Evolutionary conservation across 225 moss, liverwort and hornwort species (phyloP), one percentile per base, ranked within the genome.

Genomic region (Bryum argenteum): DNA sequence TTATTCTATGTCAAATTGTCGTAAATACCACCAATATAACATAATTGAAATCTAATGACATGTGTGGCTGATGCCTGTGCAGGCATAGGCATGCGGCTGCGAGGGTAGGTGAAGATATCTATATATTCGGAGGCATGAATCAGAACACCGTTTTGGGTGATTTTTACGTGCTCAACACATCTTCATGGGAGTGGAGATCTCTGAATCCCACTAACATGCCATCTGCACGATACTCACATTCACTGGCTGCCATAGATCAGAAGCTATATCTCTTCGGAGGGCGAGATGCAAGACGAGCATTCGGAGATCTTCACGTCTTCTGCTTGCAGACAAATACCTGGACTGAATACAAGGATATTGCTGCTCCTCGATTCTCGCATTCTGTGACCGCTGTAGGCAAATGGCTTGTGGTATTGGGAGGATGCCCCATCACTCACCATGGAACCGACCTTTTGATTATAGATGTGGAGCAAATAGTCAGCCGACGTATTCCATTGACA

Each of bases 1-100:
- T 33, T 3, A 33, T 33, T 33, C 33, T 33, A 28, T 28, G 28
- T 28, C 28, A 28, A 33, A 33, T 5, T 33, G 33, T 4, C 4
- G 5, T 6, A 33, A 6, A 2, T 33, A 33, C 4, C 33, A 33
- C 2, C 33, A 33, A 33, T 33, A 5, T 33, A 3, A 33, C 2
- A 33, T 4, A 33, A 11, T 15, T 61, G 57, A 28, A 17, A 10
- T 54, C 23, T 11, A 71, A 67, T 67, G 44, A 82, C 50, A 47
- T 66, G 41, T 69, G 69, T 8, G 11, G 67, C 41, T 33, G 33
- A 14, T 50, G 41, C 28, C 62, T 66, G 78, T 40, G 65, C 85
- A 91, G 93, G 68, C 95, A 96, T 70, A 89, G 95, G 57, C 95
- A 96, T 67, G 87, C 93, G 60, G 89, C 88, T 28, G 89, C 88